Conservation (phyloP, 2,329 filamentous ascomycete genomes). For the Coccinonectria pachysandricola region DNA sequence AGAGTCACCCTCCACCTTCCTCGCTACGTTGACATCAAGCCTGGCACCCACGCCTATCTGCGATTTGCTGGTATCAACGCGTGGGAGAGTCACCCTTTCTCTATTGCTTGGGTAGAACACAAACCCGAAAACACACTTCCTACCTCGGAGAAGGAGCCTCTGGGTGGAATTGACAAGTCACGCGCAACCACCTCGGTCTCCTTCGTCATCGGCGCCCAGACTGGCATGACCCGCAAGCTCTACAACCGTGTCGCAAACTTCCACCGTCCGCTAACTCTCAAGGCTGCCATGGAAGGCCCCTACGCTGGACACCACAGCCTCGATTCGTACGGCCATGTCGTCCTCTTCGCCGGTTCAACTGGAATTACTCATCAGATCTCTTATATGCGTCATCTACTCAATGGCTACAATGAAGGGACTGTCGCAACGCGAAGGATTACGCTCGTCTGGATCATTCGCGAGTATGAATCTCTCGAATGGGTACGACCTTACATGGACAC, state of each 20-base stretch:
- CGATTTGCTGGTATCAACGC: conserved; percentile 55
- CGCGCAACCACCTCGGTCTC: conserved; percentile 51
- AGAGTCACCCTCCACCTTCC: conserved; percentile 62
- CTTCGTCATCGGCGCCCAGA: conserved; percentile 78
- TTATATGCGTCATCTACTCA: conserved; percentile 68
- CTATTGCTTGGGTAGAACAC: conserved; percentile 63
- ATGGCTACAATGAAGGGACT: conserved; percentile 57
- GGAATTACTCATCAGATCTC: conserved; percentile 94
- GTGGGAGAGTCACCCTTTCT: conserved; percentile 72
- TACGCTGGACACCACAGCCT: conserved; percentile 78
- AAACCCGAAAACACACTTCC: conserved; percentile 30
- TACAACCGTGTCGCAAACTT: conserved; percentile 55
- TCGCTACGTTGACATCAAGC: conserved; percentile 53
- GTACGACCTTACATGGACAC: conserved; percentile 74
- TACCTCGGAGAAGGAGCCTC: conserved; percentile 30
- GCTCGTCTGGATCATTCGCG: conserved; percentile 87
- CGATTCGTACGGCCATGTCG: conserved; percentile 81
- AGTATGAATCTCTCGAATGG: conserved; percentile 85
- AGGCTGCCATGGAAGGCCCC: conserved; percentile 77
- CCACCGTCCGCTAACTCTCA: conserved; percentile 47
- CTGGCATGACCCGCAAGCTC: conserved; percentile 76
- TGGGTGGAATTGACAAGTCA: conserved; percentile 29
- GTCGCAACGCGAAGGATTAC: conserved; percentile 73
- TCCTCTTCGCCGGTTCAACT: conserved; percentile 85
- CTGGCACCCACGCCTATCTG: conserved; percentile 66